A percentile compares a stretch with the other conserved stretches of the same genome.
Evolutionary conservation across 345 rosid genomes (phyloP).

Genomic region (Sapria himalayana): DNA sequence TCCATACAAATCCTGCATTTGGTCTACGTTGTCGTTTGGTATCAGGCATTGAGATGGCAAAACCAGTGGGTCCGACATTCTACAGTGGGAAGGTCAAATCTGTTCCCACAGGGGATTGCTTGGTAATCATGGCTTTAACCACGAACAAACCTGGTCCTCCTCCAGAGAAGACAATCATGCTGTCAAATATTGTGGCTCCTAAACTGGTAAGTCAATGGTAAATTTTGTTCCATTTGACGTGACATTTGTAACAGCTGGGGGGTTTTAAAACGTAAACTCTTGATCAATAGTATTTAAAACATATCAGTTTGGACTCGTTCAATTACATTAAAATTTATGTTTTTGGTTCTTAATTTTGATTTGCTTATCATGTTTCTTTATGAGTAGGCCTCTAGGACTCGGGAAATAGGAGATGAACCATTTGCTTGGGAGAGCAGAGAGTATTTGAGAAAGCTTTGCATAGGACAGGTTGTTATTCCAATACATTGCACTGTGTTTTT

Average conservation of each 20-base stretch:
- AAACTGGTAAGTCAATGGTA: conserved; percentile 55
- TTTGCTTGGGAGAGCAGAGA: conserved; percentile 98
- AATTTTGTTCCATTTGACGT: neutral
- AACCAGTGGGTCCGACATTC: conserved; percentile 12
- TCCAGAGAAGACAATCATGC: conserved; percentile 65
- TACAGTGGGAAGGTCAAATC: conserved; percentile 71
- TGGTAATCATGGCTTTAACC: conserved; percentile 46
- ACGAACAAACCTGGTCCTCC: conserved; percentile 58
- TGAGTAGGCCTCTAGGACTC: too few relatives aligned
- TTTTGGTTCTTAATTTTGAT: too few relatives aligned
- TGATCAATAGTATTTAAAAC: too few relatives aligned
- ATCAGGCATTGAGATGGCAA: conserved; percentile 13
- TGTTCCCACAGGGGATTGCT: conserved; percentile 73
- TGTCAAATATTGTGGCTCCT: conserved; percentile 71
- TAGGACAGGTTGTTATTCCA: conserved; percentile 60
- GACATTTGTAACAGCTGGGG: too few relatives aligned
- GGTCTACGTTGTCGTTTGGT: too few relatives aligned
- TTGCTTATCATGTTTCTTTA: too few relatives aligned
- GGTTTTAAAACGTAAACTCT: too few relatives aligned
- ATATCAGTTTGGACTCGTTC: too few relatives aligned
- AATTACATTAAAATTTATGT: too few relatives aligned
- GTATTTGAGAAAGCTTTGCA: conserved; percentile 77
- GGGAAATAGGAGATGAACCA: conserved; percentile 70
- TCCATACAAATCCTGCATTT: too few relatives aligned
- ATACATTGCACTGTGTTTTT: too few relatives aligned